phyloP scores from a whole-genome alignment of 768 basidiomycete species.

The Russula dissimulans region DNA sequence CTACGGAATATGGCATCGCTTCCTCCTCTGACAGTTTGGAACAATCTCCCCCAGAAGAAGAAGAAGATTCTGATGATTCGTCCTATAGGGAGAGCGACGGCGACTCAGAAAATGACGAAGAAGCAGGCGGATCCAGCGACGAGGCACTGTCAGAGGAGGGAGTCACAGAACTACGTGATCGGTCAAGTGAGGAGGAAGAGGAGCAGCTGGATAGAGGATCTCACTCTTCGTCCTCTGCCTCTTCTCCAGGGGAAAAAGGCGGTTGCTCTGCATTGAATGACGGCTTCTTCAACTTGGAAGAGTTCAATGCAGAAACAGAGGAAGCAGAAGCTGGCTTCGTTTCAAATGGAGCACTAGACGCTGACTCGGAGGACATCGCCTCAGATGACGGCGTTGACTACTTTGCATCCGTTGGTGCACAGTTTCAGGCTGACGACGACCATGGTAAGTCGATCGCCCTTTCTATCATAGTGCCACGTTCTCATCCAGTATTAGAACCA shows the following conservation, averaged over 20 bases:
- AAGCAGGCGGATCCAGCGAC: conserved; percentile 21
- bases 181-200: conserved; percentile 12
- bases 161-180: conserved; percentile 20
- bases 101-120: conserved; percentile 27
- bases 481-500: conserved; percentile 34
- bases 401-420: conserved; percentile 51
- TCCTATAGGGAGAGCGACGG: conserved; percentile 12
- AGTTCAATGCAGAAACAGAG: conserved; percentile 83
- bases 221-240: background rate
- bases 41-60: conserved; percentile 25
- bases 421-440: background rate
- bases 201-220: conserved; percentile 5
- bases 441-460: background rate
- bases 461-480: background rate
- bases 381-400: conserved; percentile 55
- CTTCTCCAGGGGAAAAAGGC: conserved; percentile 20
- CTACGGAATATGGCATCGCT: conserved; percentile 25
- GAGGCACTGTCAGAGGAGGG: conserved; percentile 22
- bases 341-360: conserved; percentile 50
- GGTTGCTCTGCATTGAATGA: conserved; percentile 62
- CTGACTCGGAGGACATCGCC: conserved; percentile 37
- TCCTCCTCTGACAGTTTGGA: conserved; percentile 21
- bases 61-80: background rate
- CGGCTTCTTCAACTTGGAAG: conserved; percentile 78
- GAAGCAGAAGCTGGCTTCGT: conserved; percentile 58